Conservation (phyloP, 2,329 filamentous ascomycete species). For the Venturia pyrina region DNA sequence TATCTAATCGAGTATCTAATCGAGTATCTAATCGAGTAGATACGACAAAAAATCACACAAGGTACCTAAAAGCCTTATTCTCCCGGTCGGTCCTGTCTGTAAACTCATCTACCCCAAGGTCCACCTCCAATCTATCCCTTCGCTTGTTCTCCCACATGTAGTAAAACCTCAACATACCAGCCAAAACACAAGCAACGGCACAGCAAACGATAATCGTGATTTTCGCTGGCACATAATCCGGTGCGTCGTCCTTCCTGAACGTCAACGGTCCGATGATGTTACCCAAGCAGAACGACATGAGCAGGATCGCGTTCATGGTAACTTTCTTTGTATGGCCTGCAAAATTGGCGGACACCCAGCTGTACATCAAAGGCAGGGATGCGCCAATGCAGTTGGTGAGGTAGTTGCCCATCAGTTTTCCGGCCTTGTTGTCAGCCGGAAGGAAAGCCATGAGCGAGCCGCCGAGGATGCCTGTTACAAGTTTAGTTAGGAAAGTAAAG, state of each 20-base stretch:
- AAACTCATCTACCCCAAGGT: slow-evolving; percentile 53
- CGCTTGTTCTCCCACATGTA: slow-evolving; percentile 13
- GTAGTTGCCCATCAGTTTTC: slow-evolving; percentile 58
- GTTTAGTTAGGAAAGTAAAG: slow-evolving; percentile 53
- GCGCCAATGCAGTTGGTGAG: slow-evolving; percentile 66
- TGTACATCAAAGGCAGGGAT: slow-evolving; percentile 47
- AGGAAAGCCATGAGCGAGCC: slow-evolving; percentile 63
- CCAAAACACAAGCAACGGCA: neutral
- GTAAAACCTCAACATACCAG: neutral
- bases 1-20: too few species aligned
- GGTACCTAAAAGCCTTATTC: slow-evolving; percentile 50
- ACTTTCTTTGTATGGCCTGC: slow-evolving; percentile 28
- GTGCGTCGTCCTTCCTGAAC: slow-evolving; percentile 27
- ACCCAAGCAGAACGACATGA: slow-evolving; percentile 34
- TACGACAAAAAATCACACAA: neutral
- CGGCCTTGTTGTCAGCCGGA: slow-evolving; percentile 56
- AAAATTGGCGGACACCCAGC: slow-evolving; percentile 43
- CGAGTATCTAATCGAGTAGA: too few species aligned
- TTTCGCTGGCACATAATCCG: slow-evolving; percentile 19
- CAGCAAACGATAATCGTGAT: slow-evolving; percentile 23
- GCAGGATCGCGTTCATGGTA: slow-evolving; percentile 36
- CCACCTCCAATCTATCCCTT: slow-evolving; percentile 16
- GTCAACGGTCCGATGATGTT: slow-evolving; percentile 35
- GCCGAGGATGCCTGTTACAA: slow-evolving; percentile 55
- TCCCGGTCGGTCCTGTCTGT: slow-evolving; percentile 59